A percentile compares a stretch with the other conserved stretches of the same genome.
These are phyloP conservation scores for Globisporangium lucens DNA, from an alignment of 352 stramenopile species.

Conservation along the genomic window DNA sequence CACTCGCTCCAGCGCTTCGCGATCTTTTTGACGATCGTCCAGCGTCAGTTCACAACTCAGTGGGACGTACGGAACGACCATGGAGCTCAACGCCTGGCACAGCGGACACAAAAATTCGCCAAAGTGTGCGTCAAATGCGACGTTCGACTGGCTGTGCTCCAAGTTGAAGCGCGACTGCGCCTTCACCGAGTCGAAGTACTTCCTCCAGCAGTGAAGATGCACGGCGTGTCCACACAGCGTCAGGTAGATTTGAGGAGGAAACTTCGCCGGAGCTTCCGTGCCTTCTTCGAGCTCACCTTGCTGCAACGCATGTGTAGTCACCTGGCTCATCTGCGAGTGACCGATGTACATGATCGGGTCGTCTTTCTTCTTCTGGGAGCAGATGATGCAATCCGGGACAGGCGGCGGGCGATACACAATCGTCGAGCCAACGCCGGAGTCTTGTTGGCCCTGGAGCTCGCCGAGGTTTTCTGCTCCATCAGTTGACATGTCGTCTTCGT, in stretches of 20 bases:
- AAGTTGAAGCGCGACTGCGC: slow-evolving; percentile 67
- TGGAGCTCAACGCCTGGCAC: slow-evolving; percentile 90
- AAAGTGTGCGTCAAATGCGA: slow-evolving; percentile 82
- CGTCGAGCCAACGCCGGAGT: slow-evolving; percentile 18
- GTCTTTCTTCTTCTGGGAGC: slow-evolving; percentile 78
- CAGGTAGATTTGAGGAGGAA: slow-evolving; percentile 67
- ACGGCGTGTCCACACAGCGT: slow-evolving; percentile 89
- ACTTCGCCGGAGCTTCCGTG: slow-evolving; percentile 19
- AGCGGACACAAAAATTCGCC: slow-evolving; percentile 90
- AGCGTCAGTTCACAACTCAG: slow-evolving; percentile 53
- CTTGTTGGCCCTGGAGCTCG: background rate
- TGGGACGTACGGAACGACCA: slow-evolving; percentile 80
- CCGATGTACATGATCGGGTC: slow-evolving; percentile 87
- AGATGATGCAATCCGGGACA: slow-evolving; percentile 82
- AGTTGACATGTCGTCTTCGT: slow-evolving; percentile 36
- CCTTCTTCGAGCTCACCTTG: slow-evolving; percentile 34
- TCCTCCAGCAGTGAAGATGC: slow-evolving; percentile 85
- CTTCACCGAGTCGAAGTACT: slow-evolving; percentile 87
- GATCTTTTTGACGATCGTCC: slow-evolving; percentile 50
- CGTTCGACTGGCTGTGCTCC: slow-evolving; percentile 72
- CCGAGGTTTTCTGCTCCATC: slow-evolving; percentile 16
- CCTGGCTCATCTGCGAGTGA: slow-evolving; percentile 68
- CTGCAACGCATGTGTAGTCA: slow-evolving; percentile 48
- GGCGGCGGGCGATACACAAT: slow-evolving; percentile 67
- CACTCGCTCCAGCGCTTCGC: slow-evolving; percentile 64